phyloP scores from a whole-genome alignment of 108 stramenopile genomes.

The Parmales sp. region DNA sequence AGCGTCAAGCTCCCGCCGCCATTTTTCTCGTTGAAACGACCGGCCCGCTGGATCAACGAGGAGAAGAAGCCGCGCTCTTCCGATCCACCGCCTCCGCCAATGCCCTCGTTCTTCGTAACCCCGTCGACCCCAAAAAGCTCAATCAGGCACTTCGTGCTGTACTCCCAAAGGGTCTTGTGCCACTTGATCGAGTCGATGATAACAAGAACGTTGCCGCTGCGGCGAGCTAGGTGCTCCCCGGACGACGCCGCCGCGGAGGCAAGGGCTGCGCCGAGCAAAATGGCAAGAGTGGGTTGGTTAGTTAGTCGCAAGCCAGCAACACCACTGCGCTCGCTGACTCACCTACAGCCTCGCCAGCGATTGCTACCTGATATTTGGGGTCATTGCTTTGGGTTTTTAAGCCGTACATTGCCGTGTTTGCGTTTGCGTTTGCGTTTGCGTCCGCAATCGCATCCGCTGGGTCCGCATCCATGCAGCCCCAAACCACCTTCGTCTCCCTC shows the following conservation, averaged over 20 bases:
- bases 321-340: neutral
- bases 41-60: conserved; percentile 73
- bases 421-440: conserved; percentile 18
- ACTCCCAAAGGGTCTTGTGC: conserved; percentile 74
- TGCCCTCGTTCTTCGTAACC: conserved; percentile 61
- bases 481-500: conserved; percentile 28
- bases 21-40: conserved; percentile 50
- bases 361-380: conserved; percentile 20
- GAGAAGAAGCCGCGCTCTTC: conserved; percentile 76
- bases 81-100: conserved; percentile 67
- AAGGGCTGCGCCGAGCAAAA: conserved; percentile 34
- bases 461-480: conserved; percentile 32
- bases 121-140: conserved; percentile 68
- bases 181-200: conserved; percentile 66
- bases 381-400: neutral
- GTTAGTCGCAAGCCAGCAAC: too few relatives aligned
- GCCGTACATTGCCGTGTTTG: conserved; percentile 29
- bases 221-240: conserved; percentile 53
- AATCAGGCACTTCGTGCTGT: conserved; percentile 58
- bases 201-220: conserved; percentile 57
- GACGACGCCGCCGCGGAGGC: conserved; percentile 58
- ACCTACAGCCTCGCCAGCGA: conserved; percentile 17
- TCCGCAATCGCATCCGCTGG: conserved; percentile 31
- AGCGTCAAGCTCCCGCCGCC: conserved; percentile 75
- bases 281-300: conserved; percentile 13